phyloP scores from a whole-genome alignment of 148 eudicot genomes.

The Simmondsia chinensis region DNA sequence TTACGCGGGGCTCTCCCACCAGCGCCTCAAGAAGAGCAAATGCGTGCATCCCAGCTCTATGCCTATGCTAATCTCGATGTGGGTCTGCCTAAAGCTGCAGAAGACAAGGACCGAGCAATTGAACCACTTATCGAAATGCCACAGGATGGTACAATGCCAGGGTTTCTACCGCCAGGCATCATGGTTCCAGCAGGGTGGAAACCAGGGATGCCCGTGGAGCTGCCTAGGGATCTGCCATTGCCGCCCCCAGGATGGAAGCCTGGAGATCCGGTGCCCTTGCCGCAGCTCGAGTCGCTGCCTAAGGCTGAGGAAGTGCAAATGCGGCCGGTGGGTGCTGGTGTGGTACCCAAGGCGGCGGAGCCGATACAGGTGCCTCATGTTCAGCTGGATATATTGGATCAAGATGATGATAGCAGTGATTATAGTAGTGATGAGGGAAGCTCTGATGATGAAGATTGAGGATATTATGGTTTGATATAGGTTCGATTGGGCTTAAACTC shows the following conservation, averaged over 20 bases:
- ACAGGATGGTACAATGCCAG: slow-evolving; percentile 19
- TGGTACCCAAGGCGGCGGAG: slow-evolving; percentile 33
- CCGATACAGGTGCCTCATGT: slow-evolving; percentile 73
- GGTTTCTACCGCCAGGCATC: slow-evolving; percentile 55
- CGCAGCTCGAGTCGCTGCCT: slow-evolving; percentile 50
- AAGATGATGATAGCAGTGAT: slow-evolving; percentile 70
- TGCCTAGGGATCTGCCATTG: slow-evolving; percentile 65
- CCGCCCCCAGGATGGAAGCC: slow-evolving; percentile 95
- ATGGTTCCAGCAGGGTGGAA: slow-evolving; percentile 86
- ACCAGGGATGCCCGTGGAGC: slow-evolving; percentile 89
- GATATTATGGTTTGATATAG: no score
- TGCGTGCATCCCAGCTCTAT: slow-evolving; percentile 87
- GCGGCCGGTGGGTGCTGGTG: slow-evolving; percentile 30
- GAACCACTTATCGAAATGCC: slow-evolving; percentile 50
- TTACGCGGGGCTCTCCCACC: slow-evolving; percentile 93
- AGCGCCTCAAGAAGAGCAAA: slow-evolving; percentile 90
- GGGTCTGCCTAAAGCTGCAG: slow-evolving; percentile 56
- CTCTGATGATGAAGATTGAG: slow-evolving; percentile 77
- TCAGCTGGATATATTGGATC: slow-evolving; percentile 53
- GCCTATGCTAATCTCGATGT: slow-evolving; percentile 69
- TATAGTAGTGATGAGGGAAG: slow-evolving; percentile 50
- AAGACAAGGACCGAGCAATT: slow-evolving; percentile 39
- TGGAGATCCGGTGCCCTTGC: slow-evolving; percentile 74
- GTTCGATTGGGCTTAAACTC: no score
- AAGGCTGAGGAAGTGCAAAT: slow-evolving; percentile 36